phyloP scores from a whole-genome alignment of 2,329 filamentous ascomycete species.

The Hymenoscyphus salicellus region DNA sequence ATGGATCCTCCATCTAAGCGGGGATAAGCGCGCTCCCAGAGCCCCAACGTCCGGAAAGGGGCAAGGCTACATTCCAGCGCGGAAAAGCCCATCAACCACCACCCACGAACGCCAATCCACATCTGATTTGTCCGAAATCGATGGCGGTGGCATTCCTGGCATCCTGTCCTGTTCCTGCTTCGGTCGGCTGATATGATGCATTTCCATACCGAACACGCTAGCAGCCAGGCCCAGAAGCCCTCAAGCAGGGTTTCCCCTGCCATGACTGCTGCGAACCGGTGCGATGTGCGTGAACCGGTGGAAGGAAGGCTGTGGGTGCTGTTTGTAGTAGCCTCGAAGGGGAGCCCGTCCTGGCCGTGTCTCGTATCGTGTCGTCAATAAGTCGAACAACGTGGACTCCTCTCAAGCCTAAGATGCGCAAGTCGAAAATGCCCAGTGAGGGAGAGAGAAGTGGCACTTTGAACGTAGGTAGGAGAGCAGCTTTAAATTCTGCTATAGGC shows the following conservation, averaged over 20 bases:
- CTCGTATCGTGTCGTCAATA: conserved; percentile 11
- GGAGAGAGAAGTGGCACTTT: neutral
- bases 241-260: neutral
- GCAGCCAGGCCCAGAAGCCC: neutral
- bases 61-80: conserved; percentile 8
- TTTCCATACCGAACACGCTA: conserved; percentile 1
- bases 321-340: conserved; percentile 31
- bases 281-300: conserved; percentile 33
- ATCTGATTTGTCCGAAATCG: conserved; percentile 1
- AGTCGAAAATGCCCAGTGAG: neutral
- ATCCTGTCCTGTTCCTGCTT: neutral
- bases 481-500: conserved; percentile 5
- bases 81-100: neutral
- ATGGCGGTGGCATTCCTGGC: neutral
- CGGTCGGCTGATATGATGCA: neutral
- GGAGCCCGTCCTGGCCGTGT: conserved; percentile 20
- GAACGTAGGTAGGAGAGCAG: neutral
- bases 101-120: neutral
- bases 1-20: neutral
- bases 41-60: conserved; percentile 3
- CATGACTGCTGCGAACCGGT: conserved; percentile 19
- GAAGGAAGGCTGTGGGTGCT: conserved; percentile 20
- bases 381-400: neutral
- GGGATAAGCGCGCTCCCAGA: conserved; percentile 6
- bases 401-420: neutral